Percentiles rank a stretch among this genome's conserved stretches.
These are phyloP conservation scores for Esteya vermicola DNA, from an alignment of 2,329 filamentous ascomycete genomes.

Conservation along the genomic window DNA sequence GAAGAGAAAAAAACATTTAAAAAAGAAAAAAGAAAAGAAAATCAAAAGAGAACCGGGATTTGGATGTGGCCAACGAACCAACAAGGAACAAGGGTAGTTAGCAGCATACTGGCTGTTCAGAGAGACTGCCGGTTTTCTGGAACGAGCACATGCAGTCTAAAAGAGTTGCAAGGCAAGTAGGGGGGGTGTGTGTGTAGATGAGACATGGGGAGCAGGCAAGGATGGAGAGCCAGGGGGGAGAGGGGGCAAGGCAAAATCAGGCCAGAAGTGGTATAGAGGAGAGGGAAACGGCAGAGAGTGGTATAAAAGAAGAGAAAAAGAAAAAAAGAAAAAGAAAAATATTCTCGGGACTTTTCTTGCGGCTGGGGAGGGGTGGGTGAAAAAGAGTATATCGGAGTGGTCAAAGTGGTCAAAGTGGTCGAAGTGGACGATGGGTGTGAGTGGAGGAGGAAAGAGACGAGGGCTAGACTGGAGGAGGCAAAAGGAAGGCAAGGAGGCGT, in stretches of 20 bases:
- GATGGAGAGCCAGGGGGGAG: no score
- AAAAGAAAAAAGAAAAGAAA: background rate
- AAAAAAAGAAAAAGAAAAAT: background rate
- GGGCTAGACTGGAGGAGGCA: background rate
- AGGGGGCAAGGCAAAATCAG: no score
- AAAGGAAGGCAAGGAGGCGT: background rate
- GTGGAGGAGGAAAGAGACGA: background rate
- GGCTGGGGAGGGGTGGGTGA: no score
- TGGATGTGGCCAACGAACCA: background rate
- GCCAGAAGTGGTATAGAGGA: background rate
- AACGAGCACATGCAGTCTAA: no score
- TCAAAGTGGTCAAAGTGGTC: no score
- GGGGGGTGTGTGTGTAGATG: slow-evolving; percentile 6
- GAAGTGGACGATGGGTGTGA: no score
- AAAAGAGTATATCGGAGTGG: no score
- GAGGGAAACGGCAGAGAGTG: background rate
- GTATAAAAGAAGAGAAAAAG: background rate
- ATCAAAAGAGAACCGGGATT: background rate
- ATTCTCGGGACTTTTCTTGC: no score
- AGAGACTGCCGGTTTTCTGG: no score
- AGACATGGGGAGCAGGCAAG: slow-evolving; percentile 18
- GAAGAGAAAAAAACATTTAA: background rate
- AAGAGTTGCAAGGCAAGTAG: background rate
- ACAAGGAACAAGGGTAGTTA: no score
- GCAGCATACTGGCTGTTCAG: no score